Evolutionary conservation across 495 filamentous ascomycete species (phyloP).

Genomic region (Viridothelium virens): DNA sequence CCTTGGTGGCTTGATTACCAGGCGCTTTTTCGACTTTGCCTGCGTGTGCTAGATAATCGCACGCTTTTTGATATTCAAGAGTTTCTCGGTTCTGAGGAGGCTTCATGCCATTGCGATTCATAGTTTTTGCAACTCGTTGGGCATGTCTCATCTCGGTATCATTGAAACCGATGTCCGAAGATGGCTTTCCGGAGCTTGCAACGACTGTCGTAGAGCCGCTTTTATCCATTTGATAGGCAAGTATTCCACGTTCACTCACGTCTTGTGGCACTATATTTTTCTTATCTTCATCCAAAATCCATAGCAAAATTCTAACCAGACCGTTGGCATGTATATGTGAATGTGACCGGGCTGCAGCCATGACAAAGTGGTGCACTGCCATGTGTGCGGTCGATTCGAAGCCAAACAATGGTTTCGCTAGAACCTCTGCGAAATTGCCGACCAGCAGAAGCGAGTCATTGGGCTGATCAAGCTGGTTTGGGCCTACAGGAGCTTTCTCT

Average conservation of each 20-base stretch:
- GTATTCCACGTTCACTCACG: background rate
- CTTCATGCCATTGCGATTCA: background rate
- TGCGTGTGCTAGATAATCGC: background rate
- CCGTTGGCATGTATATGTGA: constrained; percentile 54
- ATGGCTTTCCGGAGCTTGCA: background rate
- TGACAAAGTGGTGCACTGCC: constrained; percentile 36
- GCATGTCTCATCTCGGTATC: background rate
- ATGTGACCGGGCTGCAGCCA: constrained; percentile 33
- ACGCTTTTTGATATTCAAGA: background rate
- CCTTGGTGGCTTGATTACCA: background rate
- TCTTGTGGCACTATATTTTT: constrained; percentile 40
- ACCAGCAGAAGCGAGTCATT: background rate
- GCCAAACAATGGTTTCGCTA: constrained; percentile 14
- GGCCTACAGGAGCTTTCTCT: background rate
- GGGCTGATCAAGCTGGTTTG: background rate
- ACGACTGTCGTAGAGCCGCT: background rate
- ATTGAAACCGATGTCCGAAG: background rate
- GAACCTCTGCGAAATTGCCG: background rate
- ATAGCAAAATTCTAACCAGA: constrained; percentile 62
- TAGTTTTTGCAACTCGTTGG: background rate
- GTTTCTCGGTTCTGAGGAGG: background rate
- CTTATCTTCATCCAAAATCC: constrained; percentile 47
- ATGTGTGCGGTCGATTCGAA: constrained; percentile 26
- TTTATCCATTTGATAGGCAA: background rate
- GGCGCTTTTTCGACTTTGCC: background rate